Conservation (phyloP, 176 grass and related monocot species). For the Luzula sylvatica region DNA sequence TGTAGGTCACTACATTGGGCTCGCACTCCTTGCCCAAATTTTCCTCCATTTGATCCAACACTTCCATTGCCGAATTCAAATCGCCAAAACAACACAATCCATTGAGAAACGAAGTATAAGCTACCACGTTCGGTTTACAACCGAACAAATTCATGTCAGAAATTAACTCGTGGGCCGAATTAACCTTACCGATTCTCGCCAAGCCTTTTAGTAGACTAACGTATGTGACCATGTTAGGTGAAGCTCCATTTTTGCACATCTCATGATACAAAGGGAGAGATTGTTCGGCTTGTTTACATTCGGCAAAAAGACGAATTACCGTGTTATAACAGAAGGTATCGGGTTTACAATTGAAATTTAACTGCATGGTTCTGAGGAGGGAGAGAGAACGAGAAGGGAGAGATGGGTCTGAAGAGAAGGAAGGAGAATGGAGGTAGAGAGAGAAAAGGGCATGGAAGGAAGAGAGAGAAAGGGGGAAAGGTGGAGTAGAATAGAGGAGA, state of each 20-base stretch:
- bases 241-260: slow-evolving; percentile 29
- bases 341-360: slow-evolving; percentile 23
- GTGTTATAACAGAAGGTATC: slow-evolving; percentile 30
- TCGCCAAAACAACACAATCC: slow-evolving; percentile 41
- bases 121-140: slow-evolving; percentile 44
- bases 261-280: slow-evolving; percentile 38
- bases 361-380: slow-evolving; percentile 28
- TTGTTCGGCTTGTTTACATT: slow-evolving; percentile 10
- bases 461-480: slow-evolving; percentile 35
- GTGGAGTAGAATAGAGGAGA: slow-evolving; percentile 30
- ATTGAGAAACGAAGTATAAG: slow-evolving; percentile 58
- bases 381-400: slow-evolving; percentile 14
- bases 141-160: slow-evolving; percentile 45
- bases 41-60: slow-evolving; percentile 56
- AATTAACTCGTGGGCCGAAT: slow-evolving; percentile 36
- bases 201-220: slow-evolving; percentile 52
- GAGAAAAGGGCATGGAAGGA: slow-evolving; percentile 28
- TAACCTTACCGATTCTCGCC: slow-evolving; percentile 29
- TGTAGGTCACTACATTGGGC: slow-evolving; percentile 77
- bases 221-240: slow-evolving; percentile 35
- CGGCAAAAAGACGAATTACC: slow-evolving; percentile 13
- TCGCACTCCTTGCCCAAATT: slow-evolving; percentile 19
- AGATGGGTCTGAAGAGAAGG: slow-evolving; percentile 9
- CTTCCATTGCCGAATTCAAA: slow-evolving; percentile 20
- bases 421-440: slow-evolving; percentile 48